Evolutionary conservation across 1,284 basidiomycete species (phyloP), one percentile per base, ranked within the genome.

Genomic region (Volvariella volvacea): DNA sequence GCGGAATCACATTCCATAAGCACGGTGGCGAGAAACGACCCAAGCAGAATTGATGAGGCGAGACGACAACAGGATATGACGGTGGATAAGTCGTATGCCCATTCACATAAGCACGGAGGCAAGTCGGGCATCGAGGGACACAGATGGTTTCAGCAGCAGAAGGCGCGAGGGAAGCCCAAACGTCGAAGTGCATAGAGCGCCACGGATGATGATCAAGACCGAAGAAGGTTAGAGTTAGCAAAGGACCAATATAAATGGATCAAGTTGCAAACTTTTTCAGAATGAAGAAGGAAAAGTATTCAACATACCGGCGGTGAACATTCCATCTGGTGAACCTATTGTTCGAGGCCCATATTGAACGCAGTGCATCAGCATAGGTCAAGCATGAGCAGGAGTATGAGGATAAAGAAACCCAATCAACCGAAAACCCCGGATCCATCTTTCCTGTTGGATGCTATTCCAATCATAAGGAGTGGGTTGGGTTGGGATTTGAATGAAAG

Each of bases 311-410:
- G 92, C 92, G 38, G 92, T 94, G 58, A 96, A 95, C 87, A 92
- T 92, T 49, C 83, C 85, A 64, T 92, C 90, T 10, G 90, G 89
- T 14, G 88, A 85, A 55, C 92, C 90, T 83, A n/a, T n/a, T n/a
- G 64, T 33, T 39, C 44, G 12, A 28, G 21, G 37, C 15, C 33
- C 28, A 37, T 20, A 20, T 21, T 20, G 17, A 16, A 43, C 32
- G 46, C 34, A 36, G 8, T 6, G n/a, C 34, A 16, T 16, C 34
- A 36, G 19, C 34, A 20, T 15, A 14, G 22, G 36, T 25, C 19
- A 19, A 6, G 10, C 4, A 16, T 41, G 28, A 22, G 12, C 15
- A 38, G 37, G 9, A 9, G 39, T 15, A 9, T 42, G 22, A 43
- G 44, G 8, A 21, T 33, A 41, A 17, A 22, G 34, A 30, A n/a